These are phyloP conservation scores for Groenewaldozyma salmanticensis DNA, from an alignment of 805 yeast genomes.

Conservation along the genomic window DNA sequence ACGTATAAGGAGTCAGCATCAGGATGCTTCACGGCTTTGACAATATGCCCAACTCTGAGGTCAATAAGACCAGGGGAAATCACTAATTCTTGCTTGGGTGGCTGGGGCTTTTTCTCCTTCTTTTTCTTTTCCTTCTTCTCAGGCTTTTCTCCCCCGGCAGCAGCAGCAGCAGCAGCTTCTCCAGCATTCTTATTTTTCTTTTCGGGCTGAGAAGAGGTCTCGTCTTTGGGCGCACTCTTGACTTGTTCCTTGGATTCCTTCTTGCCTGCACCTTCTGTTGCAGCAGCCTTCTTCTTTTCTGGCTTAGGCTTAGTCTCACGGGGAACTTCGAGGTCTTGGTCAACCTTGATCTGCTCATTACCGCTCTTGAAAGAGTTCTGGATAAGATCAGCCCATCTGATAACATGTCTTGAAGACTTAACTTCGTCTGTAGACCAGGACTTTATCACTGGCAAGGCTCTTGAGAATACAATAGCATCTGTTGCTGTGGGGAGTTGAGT, in stretches of 20 bases:
- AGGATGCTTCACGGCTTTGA: slow-evolving; percentile 94
- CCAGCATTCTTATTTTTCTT: slow-evolving; percentile 15
- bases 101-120: slow-evolving; percentile 44
- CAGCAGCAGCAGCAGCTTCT: slow-evolving; percentile 7
- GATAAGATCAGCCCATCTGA: slow-evolving; percentile 87
- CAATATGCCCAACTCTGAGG: slow-evolving; percentile 91
- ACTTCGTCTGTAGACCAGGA: slow-evolving; percentile 49
- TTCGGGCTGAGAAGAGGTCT: slow-evolving; percentile 29
- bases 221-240: slow-evolving; percentile 50
- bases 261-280: slow-evolving; percentile 17
- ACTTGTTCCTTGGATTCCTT: slow-evolving; percentile 7
- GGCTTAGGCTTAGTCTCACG: slow-evolving; percentile 53
- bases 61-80: slow-evolving; percentile 81
- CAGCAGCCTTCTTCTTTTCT: slow-evolving; percentile 29
- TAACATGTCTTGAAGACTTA: slow-evolving; percentile 65
- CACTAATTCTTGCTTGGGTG: slow-evolving; percentile 42
- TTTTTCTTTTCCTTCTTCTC: slow-evolving; percentile 31
- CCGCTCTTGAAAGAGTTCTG: slow-evolving; percentile 47
- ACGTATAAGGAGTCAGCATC: slow-evolving; percentile 95
- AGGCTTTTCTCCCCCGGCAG: slow-evolving; percentile 34
- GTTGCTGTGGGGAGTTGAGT: slow-evolving; percentile 48
- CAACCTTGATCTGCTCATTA: slow-evolving; percentile 44
- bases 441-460: slow-evolving; percentile 50
- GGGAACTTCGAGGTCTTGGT: slow-evolving; percentile 56
- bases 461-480: slow-evolving; percentile 64